Base-by-base conservation (phyloP, 2,329 filamentous ascomycete genomes). In the Aspergillus sp. region DNA sequence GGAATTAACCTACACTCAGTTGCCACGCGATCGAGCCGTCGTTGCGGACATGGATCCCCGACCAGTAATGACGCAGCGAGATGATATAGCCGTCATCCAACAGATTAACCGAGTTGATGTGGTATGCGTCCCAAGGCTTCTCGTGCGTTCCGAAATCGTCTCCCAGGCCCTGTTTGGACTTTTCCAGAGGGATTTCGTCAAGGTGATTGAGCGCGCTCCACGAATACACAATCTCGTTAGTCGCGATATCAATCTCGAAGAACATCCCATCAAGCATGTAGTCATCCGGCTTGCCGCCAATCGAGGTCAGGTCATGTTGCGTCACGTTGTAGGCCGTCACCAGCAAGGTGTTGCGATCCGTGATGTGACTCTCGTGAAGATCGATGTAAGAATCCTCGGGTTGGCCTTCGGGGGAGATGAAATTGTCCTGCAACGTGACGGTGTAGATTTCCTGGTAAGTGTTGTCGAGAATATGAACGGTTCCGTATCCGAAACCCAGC, bases 21-120 rank as follows among this genome's bases (percentile, higher is more conserved):
- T 61, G 60, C 71, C 72, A 75, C 49, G 63, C 56, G n/a, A 75
- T 60, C 1, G 65, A 63, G 18, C 72, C 72, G 46, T 75, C 67
- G 32, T 67, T 65, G 59, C 70, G 63, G 14, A 75, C 46, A 32
- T 72, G 71, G 47, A 67, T 73, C 1, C 65, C 72, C 6, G 71
- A 71, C 68, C 72, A 75, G 49, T 68, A 70, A 60, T 75, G 72
- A n/a, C 74, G 73, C 24, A 73, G 57, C 20, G 73, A 75, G n/a
- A 76, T 63, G 9, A 76, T 58, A 46, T 73, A 76, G 16, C 73
- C 69, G 2, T 75, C 67, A n/a, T 71, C 63, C 50, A 72, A 66
- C 6, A 64, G 54, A 49, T 70, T 62, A 24, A 76, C 67, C 10
- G 73, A 66, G 58, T 76, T 76, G 56, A 75, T 75, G 56, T 75